A percentile compares a stretch with the other conserved stretches of the same genome.
These are phyloP conservation scores for Neoboletus magnificus DNA, from an alignment of 768 basidiomycete genomes.

Conservation along the genomic window DNA sequence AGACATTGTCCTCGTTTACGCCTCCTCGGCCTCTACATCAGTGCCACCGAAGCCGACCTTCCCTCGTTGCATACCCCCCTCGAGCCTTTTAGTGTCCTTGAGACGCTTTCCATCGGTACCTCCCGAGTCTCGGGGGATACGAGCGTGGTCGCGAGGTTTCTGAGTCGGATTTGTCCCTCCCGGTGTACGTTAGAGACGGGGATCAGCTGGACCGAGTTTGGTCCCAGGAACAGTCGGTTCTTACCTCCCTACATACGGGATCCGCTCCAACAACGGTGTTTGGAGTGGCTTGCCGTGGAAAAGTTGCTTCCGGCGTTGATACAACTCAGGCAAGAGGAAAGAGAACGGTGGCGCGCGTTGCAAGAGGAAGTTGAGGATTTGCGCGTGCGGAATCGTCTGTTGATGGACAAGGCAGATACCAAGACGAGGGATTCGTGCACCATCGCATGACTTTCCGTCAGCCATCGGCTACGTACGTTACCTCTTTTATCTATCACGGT, in stretches of 20 bases:
- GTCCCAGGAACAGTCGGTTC: conserved; percentile 7
- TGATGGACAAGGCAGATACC: conserved; percentile 35
- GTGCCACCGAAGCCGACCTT: conserved; percentile 29
- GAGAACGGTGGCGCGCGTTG: conserved; percentile 36
- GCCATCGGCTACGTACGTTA: neutral
- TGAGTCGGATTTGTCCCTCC: conserved; percentile 49
- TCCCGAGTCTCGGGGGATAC: conserved; percentile 45
- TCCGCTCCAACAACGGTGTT: conserved; percentile 24
- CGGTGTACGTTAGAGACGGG: conserved; percentile 43
- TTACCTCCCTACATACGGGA: conserved; percentile 4
- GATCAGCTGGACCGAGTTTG: conserved; percentile 43
- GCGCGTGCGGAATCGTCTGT: conserved; percentile 41
- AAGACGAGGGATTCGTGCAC: conserved; percentile 29
- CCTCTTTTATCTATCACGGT: neutral
- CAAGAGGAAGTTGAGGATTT: conserved; percentile 50
- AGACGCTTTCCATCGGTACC: conserved; percentile 45
- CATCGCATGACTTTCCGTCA: conserved; percentile 16
- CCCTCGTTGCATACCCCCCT: conserved; percentile 4
- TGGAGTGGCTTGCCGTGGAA: conserved; percentile 42
- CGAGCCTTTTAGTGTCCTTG: conserved; percentile 19
- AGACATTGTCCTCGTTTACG: conserved; percentile 37
- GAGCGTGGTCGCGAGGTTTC: conserved; percentile 46
- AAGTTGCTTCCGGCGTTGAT: conserved; percentile 43
- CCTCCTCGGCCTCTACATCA: conserved; percentile 37
- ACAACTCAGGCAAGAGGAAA: conserved; percentile 43